Evolutionary conservation across 345 rosid species (phyloP).

Genomic region (Mangifera indica): DNA sequence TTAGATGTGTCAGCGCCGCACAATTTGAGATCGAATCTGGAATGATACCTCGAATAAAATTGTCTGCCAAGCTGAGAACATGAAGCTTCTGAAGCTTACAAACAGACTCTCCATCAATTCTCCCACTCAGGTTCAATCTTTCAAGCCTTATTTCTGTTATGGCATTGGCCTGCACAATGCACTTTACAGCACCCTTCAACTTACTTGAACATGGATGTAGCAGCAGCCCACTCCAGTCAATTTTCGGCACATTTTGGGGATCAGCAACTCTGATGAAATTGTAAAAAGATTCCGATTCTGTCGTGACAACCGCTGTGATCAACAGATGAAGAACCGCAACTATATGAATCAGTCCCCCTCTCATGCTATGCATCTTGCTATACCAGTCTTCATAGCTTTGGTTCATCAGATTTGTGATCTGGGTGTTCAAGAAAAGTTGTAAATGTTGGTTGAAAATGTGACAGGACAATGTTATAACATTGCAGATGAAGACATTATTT

Average conservation of each 20-base stretch:
- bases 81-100: conserved; percentile 35
- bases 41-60: conserved; percentile 38
- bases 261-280: conserved; percentile 35
- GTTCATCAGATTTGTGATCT: neutral
- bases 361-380: conserved; percentile 24
- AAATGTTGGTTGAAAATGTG: neutral
- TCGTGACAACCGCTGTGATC: conserved; percentile 11
- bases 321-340: conserved; percentile 18
- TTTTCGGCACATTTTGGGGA: conserved; percentile 29
- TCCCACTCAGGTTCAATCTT: conserved; percentile 38
- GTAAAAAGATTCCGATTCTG: conserved; percentile 34
- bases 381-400: neutral
- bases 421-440: neutral
- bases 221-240: conserved; percentile 12
- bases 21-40: conserved; percentile 36
- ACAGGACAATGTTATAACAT: neutral
- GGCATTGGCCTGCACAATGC: conserved; percentile 23
- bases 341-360: conserved; percentile 16
- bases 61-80: conserved; percentile 34
- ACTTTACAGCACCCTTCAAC: conserved; percentile 30
- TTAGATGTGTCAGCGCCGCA: conserved; percentile 30
- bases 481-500: conserved; percentile 23
- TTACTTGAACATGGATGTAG: conserved; percentile 29
- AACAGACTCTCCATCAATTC: conserved; percentile 37
- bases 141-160: conserved; percentile 44